Base-by-base conservation (phyloP, 192 early-diverging fungal species). In the Backusella sp. region DNA sequence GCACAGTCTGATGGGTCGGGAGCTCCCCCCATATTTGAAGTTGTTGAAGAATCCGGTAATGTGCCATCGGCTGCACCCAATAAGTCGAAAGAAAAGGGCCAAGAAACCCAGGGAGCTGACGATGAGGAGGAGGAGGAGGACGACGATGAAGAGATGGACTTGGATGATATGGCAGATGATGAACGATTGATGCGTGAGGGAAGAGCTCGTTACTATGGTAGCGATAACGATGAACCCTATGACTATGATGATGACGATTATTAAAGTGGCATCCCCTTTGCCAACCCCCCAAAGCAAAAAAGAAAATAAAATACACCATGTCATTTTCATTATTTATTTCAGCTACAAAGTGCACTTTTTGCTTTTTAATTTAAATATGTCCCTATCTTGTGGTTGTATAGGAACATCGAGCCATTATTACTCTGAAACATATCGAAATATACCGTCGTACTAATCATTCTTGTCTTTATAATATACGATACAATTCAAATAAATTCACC, bases 111-210 rank as follows among this genome's bases (percentile, higher is more conserved):
- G 0, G 85, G 84, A 11, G 86, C 78, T 4, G 87, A 84, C 35
- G 73, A 79, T 2, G 82, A 79, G 32, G 9, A 53, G 21, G 52
- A 53, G 21, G n/a, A 53, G 2, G 9, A 9, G 6, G 80, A 75
- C 0, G 87, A 88, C 12, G 86, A 88, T 7, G 83, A 83, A 2
- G 89, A 85, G 14, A 83, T 75, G 32, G 86, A 83, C 9, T 82
- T 82, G 59, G 84, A 82, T 4, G 86, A 84, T 42, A 81, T 77
- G 66, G 86, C 78, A 4, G 89, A 87, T 46, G 84, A 84, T 9
- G 74, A 76, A 36, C 49, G 37, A 1, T 68, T 75, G 26, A 77
- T 66, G 74, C 72, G 36, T 65, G 76, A 74, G 17, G 66, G 62
- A 11, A 56, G 68, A 3, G 70, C 76, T 44, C 35, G 41, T 11